Conservation (phyloP, 108 stramenopile species). For the Nitzschia sp. region DNA sequence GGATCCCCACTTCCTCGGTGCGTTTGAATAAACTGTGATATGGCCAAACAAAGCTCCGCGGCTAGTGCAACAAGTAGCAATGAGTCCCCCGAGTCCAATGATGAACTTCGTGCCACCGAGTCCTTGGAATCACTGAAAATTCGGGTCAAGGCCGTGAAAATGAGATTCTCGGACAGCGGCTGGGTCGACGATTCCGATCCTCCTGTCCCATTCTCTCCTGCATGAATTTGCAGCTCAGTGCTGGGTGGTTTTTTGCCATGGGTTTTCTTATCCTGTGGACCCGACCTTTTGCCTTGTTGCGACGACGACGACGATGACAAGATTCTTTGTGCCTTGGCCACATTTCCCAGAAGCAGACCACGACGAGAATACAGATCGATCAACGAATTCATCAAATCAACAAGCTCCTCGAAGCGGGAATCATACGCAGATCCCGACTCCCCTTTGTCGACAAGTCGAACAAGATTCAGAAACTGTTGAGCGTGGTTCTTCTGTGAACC, state of each 20-base stretch:
- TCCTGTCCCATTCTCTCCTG: not conserved
- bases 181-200: not conserved
- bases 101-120: not conserved
- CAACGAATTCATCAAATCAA: slow-evolving; percentile 31
- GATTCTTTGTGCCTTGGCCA: slow-evolving; percentile 29
- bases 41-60: slow-evolving; percentile 34
- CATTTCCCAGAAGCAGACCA: slow-evolving; percentile 36
- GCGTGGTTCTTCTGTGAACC: slow-evolving; percentile 9
- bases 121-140: slow-evolving; percentile 8
- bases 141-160: slow-evolving; percentile 39
- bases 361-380: slow-evolving; percentile 38
- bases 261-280: not conserved
- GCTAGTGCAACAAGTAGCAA: slow-evolving; percentile 22
- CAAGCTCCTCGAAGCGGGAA: slow-evolving; percentile 15
- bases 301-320: slow-evolving; percentile 6
- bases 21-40: slow-evolving; percentile 17
- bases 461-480: slow-evolving; percentile 20
- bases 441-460: slow-evolving; percentile 31
- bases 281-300: not conserved
- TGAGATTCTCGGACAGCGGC: slow-evolving; percentile 17
- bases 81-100: not conserved
- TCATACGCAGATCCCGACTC: slow-evolving; percentile 5
- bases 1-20: slow-evolving; percentile 7
- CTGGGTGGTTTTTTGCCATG: not conserved
- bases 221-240: not conserved